Conservation (phyloP, 495 filamentous ascomycete genomes). For the Penicillium salamii region DNA sequence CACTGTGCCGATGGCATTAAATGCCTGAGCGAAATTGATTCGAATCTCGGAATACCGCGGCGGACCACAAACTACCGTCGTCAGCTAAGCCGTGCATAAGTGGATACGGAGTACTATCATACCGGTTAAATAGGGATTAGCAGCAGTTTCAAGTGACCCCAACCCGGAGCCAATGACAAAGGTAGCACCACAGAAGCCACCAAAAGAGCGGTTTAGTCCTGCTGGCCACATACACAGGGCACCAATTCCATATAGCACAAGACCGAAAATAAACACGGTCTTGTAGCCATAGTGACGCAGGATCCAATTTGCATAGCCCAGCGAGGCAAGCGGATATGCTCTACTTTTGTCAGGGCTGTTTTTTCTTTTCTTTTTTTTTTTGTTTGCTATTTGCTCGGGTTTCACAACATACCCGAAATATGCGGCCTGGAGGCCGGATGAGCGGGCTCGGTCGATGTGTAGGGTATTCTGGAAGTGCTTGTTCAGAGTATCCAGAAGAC, state of each 20-base stretch:
- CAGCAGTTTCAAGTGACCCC: conserved; percentile 53
- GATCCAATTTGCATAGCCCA: conserved; percentile 58
- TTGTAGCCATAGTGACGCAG: conserved; percentile 54
- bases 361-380: no score
- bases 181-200: conserved; percentile 58
- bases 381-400: no score
- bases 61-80: conserved; percentile 46
- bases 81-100: no score
- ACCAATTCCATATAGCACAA: conserved; percentile 51
- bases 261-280: conserved; percentile 51
- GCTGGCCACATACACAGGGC: conserved; percentile 55
- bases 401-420: conserved; percentile 50
- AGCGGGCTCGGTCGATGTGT: conserved; percentile 47
- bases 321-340: conserved; percentile 58
- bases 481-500: conserved; percentile 44
- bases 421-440: conserved; percentile 53
- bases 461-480: conserved; percentile 57
- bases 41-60: conserved; percentile 53
- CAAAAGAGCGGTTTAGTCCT: conserved; percentile 52
- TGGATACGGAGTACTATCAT: neutral
- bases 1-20: conserved; percentile 66
- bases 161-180: conserved; percentile 58
- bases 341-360: conserved; percentile 17
- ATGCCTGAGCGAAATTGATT: conserved; percentile 64
- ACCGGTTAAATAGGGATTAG: conserved; percentile 56